Evolutionary conservation across 2,329 filamentous ascomycete species (phyloP).

Genomic region (Thermothelomyces thermophilus): DNA sequence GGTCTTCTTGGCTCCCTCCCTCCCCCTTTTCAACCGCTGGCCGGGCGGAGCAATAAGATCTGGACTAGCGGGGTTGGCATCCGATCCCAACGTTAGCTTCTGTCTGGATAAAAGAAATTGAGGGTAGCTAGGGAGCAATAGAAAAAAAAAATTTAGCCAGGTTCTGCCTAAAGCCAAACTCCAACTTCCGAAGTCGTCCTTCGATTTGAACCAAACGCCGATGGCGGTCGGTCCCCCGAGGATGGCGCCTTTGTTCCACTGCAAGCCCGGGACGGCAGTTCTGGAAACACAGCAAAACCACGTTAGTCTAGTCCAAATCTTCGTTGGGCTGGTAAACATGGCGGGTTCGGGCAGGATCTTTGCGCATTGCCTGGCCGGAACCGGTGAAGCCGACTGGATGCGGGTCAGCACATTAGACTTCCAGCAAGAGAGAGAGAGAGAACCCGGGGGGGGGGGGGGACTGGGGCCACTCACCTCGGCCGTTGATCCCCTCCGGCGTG

Average conservation of each 20-base stretch:
- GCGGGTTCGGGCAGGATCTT: slow-evolving; percentile 73
- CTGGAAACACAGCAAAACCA: slow-evolving; percentile 20
- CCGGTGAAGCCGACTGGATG: slow-evolving; percentile 87
- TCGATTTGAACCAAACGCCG: too few species aligned
- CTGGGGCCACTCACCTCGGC: slow-evolving; percentile 73
- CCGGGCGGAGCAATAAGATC: not conserved
- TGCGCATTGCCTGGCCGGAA: slow-evolving; percentile 92
- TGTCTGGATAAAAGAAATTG: slow-evolving; percentile 27
- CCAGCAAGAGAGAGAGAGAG: too few species aligned
- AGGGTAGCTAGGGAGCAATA: slow-evolving; percentile 32
- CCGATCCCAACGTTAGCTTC: slow-evolving; percentile 35
- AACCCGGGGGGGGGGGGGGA: too few species aligned
- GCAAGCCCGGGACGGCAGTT: slow-evolving; percentile 7
- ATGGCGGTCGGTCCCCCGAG: too few species aligned
- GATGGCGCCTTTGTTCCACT: too few species aligned
- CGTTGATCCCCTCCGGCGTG: slow-evolving; percentile 78
- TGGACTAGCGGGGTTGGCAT: slow-evolving; percentile 6
- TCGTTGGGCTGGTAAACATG: slow-evolving; percentile 78
- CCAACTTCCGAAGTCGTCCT: too few species aligned
- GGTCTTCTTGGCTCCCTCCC: not conserved
- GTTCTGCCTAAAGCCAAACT: slow-evolving; percentile 17
- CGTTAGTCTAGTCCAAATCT: slow-evolving; percentile 56
- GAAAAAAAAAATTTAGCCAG: slow-evolving; percentile 29
- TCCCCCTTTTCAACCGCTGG: not conserved
- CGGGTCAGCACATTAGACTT: not conserved